Percentiles rank a stretch among this genome's conserved stretches.
phyloP scores from a whole-genome alignment of 1,139 yeast genomes.

The Hyphopichia pseudoburtonii region DNA sequence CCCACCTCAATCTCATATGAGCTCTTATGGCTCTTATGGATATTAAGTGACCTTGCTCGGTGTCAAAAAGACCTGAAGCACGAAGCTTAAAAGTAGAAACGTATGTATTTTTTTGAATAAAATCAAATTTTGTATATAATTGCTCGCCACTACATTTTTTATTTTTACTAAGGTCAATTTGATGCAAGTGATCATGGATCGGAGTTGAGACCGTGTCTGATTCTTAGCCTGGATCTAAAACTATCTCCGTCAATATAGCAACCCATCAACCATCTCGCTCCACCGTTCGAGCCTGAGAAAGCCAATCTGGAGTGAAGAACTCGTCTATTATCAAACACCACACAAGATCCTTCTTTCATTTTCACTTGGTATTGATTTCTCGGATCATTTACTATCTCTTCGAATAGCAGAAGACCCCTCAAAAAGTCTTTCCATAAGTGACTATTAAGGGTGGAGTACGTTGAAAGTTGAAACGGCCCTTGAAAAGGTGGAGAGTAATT shows the following conservation, averaged over 20 bases:
- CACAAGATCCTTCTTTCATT: conserved; percentile 63
- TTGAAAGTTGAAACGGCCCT: conserved; percentile 62
- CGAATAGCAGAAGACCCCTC: conserved; percentile 62
- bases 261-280: conserved; percentile 73
- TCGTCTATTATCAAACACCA: conserved; percentile 72
- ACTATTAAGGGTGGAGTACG: conserved; percentile 6
- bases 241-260: conserved; percentile 76
- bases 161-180: too few species aligned
- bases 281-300: conserved; percentile 55
- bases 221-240: conserved; percentile 60
- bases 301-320: conserved; percentile 67
- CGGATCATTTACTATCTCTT: conserved; percentile 55
- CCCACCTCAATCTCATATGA: conserved; percentile 14
- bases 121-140: too few species aligned
- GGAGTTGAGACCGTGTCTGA: conserved; percentile 5
- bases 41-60: too few species aligned
- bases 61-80: too few species aligned
- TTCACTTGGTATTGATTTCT: conserved; percentile 57
- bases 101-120: background rate
- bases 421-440: conserved; percentile 50
- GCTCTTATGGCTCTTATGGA: conserved; percentile 30
- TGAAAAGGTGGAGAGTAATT: conserved; percentile 87
- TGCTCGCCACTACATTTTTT: too few species aligned
- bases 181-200: too few species aligned
- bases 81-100: too few species aligned